Conservation (phyloP, 1,284 basidiomycete species). For the Prillingera fragicola region DNA sequence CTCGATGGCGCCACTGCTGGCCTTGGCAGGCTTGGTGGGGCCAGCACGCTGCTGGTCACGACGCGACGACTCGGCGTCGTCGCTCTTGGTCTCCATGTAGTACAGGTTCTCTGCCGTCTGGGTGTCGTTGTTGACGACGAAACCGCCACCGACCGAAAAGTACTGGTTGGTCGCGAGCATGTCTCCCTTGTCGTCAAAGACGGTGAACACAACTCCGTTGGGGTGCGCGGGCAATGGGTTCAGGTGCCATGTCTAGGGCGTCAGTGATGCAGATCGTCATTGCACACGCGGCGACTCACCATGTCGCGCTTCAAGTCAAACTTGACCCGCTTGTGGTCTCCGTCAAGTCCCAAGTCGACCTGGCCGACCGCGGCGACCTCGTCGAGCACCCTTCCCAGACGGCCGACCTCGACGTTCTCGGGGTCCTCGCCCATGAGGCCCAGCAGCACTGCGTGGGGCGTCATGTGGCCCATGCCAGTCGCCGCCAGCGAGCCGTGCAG, state of each 20-base stretch:
- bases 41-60: conserved; percentile 55
- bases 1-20: background rate
- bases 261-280: conserved; percentile 22
- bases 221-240: conserved; percentile 52
- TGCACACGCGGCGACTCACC: conserved; percentile 57
- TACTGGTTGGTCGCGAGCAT: conserved; percentile 92
- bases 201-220: conserved; percentile 88
- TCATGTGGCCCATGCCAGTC: conserved; percentile 77
- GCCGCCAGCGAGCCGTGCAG: conserved; percentile 57
- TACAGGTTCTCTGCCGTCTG: conserved; percentile 86
- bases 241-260: conserved; percentile 29
- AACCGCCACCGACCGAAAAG: conserved; percentile 80
- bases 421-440: conserved; percentile 69
- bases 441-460: conserved; percentile 84
- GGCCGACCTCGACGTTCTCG: conserved; percentile 37
- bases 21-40: too few relatives aligned
- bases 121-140: conserved; percentile 55
- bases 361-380: conserved; percentile 27
- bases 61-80: conserved; percentile 68
- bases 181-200: conserved; percentile 72
- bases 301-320: conserved; percentile 87
- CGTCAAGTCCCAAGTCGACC: conserved; percentile 52
- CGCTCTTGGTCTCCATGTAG: conserved; percentile 90
- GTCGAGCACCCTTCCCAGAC: conserved; percentile 28
- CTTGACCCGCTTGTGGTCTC: conserved; percentile 66